phyloP scores from a whole-genome alignment of 345 rosid genomes.

The Zanthoxylum bungeanum region DNA sequence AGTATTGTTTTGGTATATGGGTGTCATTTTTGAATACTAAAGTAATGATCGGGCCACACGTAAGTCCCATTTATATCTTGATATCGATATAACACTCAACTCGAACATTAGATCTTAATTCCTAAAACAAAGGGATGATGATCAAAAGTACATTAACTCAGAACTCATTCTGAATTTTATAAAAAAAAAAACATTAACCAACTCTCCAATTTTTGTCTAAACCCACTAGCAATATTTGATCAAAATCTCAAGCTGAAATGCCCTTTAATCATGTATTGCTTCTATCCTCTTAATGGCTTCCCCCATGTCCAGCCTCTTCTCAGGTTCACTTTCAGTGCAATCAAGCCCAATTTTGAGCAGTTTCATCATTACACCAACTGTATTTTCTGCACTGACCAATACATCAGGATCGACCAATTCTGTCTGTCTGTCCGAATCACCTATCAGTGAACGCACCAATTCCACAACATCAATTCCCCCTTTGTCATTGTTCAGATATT shows the following conservation, averaged over 20 bases:
- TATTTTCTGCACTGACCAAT: constrained; percentile 17
- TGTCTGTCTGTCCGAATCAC: constrained; percentile 27
- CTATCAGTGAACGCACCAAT: constrained; percentile 46
- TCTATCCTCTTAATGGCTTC: constrained; percentile 63
- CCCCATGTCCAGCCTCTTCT: constrained; percentile 44
- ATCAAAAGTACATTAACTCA: no score
- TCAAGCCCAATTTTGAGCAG: constrained; percentile 56
- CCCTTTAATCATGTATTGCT: constrained; percentile 28
- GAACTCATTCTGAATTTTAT: no score
- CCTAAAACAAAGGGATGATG: no score
- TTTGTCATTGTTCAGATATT: constrained; percentile 49
- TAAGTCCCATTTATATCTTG: no score
- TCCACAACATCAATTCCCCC: constrained; percentile 64
- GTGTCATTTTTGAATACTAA: no score
- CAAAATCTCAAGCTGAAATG: not conserved
- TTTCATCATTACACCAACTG: constrained; percentile 38
- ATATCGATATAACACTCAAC: no score
- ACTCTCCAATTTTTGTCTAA: not conserved
- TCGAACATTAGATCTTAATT: no score
- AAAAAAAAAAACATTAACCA: no score
- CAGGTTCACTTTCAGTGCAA: constrained; percentile 52
- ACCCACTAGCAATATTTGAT: not conserved
- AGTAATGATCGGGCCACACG: no score
- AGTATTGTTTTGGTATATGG: no score
- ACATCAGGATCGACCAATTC: constrained; percentile 80